A percentile compares a stretch with the other conserved stretches of the same genome.
Conservation (phyloP, 345 rosid species). For the Moricandia arvensis region DNA sequence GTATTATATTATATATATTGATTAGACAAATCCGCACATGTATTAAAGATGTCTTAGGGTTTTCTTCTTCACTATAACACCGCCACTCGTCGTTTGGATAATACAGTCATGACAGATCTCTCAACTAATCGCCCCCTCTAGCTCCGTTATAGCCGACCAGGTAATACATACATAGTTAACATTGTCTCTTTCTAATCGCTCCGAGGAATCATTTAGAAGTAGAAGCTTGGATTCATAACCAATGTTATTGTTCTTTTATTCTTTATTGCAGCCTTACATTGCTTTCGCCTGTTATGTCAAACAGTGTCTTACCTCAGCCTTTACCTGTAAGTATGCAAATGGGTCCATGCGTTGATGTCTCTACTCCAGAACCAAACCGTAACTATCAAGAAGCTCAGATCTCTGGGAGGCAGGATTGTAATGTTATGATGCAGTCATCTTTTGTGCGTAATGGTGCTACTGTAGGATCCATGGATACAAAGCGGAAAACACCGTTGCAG, state of each 20-base stretch:
- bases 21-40: background rate
- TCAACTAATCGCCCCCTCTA: background rate
- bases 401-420: slow-evolving; percentile 30
- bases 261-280: background rate
- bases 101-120: slow-evolving; percentile 5
- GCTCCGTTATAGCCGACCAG: background rate
- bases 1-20: background rate
- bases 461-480: slow-evolving; percentile 32
- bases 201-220: background rate
- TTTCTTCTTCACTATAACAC: slow-evolving; percentile 15
- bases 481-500: slow-evolving; percentile 65
- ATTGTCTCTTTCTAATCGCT: background rate
- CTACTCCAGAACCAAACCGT: slow-evolving; percentile 29
- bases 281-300: slow-evolving; percentile 47
- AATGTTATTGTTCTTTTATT: background rate
- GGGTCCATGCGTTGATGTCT: slow-evolving; percentile 28
- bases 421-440: slow-evolving; percentile 15
- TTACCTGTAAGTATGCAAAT: slow-evolving; percentile 29
- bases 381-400: slow-evolving; percentile 10
- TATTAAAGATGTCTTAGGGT: background rate
- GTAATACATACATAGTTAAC: background rate
- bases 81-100: slow-evolving; percentile 1
- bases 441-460: slow-evolving; percentile 29
- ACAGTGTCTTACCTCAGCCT: slow-evolving; percentile 52
- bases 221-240: background rate